These are phyloP conservation scores for Leucocoprinus birnbaumii DNA, from an alignment of 768 basidiomycete species.

Conservation along the genomic window DNA sequence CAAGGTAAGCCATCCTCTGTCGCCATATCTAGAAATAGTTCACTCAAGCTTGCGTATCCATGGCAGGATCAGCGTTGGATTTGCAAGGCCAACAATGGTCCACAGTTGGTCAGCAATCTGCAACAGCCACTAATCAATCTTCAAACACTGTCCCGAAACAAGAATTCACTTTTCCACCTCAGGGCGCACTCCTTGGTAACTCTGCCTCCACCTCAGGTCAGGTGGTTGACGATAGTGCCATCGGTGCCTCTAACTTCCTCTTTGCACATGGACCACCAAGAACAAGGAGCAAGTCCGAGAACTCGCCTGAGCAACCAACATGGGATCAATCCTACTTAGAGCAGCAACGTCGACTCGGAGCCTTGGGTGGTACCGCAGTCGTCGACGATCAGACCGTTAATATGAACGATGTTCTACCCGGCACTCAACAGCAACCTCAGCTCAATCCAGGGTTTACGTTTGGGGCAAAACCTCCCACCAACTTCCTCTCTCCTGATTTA, in stretches of 20 bases:
- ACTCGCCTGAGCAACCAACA: conserved; percentile 49
- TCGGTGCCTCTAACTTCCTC: conserved; percentile 12
- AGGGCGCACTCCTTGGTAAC: conserved; percentile 1
- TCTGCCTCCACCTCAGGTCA: conserved; percentile 7
- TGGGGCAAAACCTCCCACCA: conserved; percentile 14
- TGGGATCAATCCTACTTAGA: conserved; percentile 39
- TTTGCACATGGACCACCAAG: conserved; percentile 29
- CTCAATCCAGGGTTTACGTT: conserved; percentile 23
- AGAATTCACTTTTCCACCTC: conserved; percentile 13
- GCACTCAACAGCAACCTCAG: conserved; percentile 16
- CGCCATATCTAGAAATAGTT: background rate
- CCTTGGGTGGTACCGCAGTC: conserved; percentile 7
- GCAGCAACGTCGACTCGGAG: conserved; percentile 25
- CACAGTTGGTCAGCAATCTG: conserved; percentile 9
- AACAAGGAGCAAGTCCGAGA: conserved; percentile 59
- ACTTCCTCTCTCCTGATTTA: conserved; percentile 32
- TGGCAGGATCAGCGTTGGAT: conserved; percentile 8
- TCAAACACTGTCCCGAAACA: conserved; percentile 3
- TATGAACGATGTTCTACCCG: conserved; percentile 39
- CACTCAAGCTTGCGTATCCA: conserved; percentile 8
- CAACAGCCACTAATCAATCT: background rate
- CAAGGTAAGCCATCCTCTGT: conserved; percentile 42
- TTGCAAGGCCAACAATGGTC: conserved; percentile 12
- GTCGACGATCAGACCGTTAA: conserved; percentile 28
- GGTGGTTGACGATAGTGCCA: conserved; percentile 6